Percentiles rank a stretch among this genome's conserved stretches.
phyloP scores from a whole-genome alignment of 148 eudicot species.

The Diospyros lotus region DNA sequence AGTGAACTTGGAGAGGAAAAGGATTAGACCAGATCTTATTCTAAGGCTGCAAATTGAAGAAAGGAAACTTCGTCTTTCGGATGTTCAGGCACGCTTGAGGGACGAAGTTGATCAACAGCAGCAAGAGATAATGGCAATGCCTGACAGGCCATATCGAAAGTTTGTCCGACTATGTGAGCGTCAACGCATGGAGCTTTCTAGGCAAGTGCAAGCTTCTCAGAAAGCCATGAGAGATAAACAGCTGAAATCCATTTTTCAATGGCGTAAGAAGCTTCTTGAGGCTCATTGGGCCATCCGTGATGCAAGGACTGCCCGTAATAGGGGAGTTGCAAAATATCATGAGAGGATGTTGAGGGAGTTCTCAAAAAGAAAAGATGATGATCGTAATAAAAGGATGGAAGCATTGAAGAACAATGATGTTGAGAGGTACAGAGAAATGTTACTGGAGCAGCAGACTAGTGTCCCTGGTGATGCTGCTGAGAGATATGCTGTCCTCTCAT shows the following conservation, averaged over 20 bases:
- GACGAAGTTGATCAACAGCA: conserved; percentile 93
- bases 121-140: conserved; percentile 94
- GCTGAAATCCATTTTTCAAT: conserved; percentile 77
- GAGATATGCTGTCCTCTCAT: conserved; percentile 85
- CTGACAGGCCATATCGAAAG: conserved; percentile 88
- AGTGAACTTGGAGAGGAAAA: conserved; percentile 81
- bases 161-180: conserved; percentile 92
- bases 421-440: conserved; percentile 94
- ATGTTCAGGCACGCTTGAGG: conserved; percentile 77
- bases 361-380: conserved; percentile 92
- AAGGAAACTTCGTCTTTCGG: conserved; percentile 74
- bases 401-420: conserved; percentile 98
- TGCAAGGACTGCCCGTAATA: conserved; percentile 93
- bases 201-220: conserved; percentile 89
- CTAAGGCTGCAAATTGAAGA: conserved; percentile 87
- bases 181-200: conserved; percentile 80
- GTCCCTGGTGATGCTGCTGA: conserved; percentile 96
- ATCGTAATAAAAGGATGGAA: conserved; percentile 87
- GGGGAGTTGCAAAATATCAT: conserved; percentile 96
- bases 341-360: conserved; percentile 96
- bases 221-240: conserved; percentile 93
- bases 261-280: conserved; percentile 99
- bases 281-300: conserved; percentile 97
- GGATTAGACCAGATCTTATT: conserved; percentile 89
- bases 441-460: conserved; percentile 94